A percentile compares a stretch with the other conserved stretches of the same genome.
Evolutionary conservation across 192 early-diverging fungal genomes (phyloP).

Genomic region (Rhizophlyctis rosea): DNA sequence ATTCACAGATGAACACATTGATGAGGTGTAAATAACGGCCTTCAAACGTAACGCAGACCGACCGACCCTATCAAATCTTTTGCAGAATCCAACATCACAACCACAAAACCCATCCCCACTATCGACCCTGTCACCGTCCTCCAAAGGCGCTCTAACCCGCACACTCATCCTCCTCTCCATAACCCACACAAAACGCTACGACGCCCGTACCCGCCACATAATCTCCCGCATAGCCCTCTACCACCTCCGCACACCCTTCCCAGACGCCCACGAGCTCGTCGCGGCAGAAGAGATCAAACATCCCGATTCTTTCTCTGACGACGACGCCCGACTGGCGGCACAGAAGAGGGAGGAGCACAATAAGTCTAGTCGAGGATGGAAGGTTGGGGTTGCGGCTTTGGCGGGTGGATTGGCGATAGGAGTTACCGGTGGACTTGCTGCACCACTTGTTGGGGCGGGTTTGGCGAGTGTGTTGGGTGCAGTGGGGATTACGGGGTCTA

Average conservation of each 20-base stretch:
- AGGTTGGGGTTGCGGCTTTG: slow-evolving; percentile 42
- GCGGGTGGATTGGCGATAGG: slow-evolving; percentile 48
- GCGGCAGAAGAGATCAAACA: slow-evolving; percentile 34
- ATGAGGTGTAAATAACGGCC: not conserved
- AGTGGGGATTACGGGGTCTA: slow-evolving; percentile 33
- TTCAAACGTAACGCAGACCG: not conserved
- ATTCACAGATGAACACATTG: not conserved
- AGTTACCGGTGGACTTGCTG: slow-evolving; percentile 50
- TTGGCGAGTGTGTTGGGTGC: slow-evolving; percentile 38
- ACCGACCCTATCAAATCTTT: not conserved
- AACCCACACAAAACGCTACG: slow-evolving; percentile 32
- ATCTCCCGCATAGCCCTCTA: slow-evolving; percentile 43
- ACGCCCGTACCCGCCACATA: slow-evolving; percentile 48
- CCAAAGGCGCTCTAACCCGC: slow-evolving; percentile 3
- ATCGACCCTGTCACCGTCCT: not conserved
- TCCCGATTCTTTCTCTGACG: slow-evolving; percentile 30
- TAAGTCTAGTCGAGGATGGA: slow-evolving; percentile 40
- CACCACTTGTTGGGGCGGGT: slow-evolving; percentile 52
- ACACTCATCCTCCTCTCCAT: slow-evolving; percentile 18
- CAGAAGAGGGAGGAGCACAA: slow-evolving; percentile 17
- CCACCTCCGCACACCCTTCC: slow-evolving; percentile 38
- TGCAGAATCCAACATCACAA: not conserved
- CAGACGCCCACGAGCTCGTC: slow-evolving; percentile 36
- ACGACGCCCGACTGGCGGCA: slow-evolving; percentile 24
- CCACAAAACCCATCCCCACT: not conserved